phyloP scores from a whole-genome alignment of 345 rosid species.

The Eucalyptus grandis region DNA sequence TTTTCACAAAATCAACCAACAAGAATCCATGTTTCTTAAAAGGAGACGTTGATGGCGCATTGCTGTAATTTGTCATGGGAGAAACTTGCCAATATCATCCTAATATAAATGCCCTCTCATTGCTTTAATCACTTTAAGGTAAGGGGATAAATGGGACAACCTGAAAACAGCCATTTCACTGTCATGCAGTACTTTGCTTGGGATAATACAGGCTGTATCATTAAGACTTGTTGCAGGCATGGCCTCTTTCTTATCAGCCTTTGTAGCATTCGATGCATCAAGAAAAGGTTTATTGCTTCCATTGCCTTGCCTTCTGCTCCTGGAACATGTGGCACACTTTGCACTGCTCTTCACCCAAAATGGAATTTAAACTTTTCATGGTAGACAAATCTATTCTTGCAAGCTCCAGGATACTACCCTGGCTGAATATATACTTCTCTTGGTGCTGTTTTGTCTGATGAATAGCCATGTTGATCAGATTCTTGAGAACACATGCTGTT shows the following conservation, averaged over 20 bases:
- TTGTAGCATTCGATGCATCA: constrained; percentile 1
- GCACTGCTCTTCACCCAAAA: constrained; percentile 1
- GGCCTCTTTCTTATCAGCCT: background rate
- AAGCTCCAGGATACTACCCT: background rate
- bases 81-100: background rate
- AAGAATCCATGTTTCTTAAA: background rate
- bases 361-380: background rate
- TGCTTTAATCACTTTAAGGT: background rate
- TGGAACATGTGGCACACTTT: background rate
- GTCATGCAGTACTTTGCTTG: constrained; percentile 1
- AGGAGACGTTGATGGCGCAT: background rate
- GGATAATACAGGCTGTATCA: background rate
- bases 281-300: constrained; percentile 8
- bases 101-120: background rate
- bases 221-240: background rate
- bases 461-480: background rate
- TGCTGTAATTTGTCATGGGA: background rate
- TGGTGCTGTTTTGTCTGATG: background rate
- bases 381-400: constrained; percentile 1
- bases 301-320: constrained; percentile 2
- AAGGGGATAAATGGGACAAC: background rate
- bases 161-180: background rate
- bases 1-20: background rate
- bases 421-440: background rate
- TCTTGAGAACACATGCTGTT: background rate